Evolutionary conservation across 108 stramenopile species (phyloP).

Genomic region (Cafeteria roenbergensis): DNA sequence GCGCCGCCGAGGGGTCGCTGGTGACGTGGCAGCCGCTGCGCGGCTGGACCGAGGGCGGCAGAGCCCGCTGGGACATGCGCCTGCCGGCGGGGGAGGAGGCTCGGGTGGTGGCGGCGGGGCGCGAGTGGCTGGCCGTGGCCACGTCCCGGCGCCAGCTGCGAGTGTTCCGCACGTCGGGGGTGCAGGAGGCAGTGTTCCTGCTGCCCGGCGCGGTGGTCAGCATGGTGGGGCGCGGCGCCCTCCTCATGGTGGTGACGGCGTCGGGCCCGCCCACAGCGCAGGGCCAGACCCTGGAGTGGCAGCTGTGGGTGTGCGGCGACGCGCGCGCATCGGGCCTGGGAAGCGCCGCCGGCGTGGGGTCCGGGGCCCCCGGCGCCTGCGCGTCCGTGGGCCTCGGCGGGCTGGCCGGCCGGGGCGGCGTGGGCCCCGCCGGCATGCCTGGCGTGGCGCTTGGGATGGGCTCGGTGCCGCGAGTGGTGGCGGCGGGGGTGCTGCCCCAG

Average conservation of each 20-base stretch:
- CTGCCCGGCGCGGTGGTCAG: conserved; percentile 8
- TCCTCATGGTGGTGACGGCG: conserved; percentile 6
- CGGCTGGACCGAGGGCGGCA: neutral
- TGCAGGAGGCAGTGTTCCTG: conserved; percentile 9
- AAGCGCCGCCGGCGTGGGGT: neutral
- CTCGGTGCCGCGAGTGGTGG: neutral
- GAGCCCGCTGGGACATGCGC: neutral
- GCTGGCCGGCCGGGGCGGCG: no score
- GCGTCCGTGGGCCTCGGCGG: neutral
- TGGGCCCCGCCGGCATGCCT: neutral
- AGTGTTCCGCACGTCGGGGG: conserved; percentile 7
- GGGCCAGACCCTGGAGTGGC: neutral
- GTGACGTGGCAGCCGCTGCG: neutral
- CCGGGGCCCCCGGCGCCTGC: no score
- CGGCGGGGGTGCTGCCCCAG: neutral
- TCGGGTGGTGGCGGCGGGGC: neutral
- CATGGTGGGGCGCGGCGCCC: conserved; percentile 4
- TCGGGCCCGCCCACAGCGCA: neutral
- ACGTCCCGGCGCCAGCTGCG: conserved; percentile 9
- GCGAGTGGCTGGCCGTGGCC: conserved; percentile 2
- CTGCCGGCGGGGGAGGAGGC: conserved; percentile 11
- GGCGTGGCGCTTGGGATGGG: neutral
- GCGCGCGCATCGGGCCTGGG: neutral
- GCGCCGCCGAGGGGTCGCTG: no score
- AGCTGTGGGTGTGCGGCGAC: neutral